phyloP scores from a whole-genome alignment of 345 rosid genomes.

The Brassica carinata region DNA sequence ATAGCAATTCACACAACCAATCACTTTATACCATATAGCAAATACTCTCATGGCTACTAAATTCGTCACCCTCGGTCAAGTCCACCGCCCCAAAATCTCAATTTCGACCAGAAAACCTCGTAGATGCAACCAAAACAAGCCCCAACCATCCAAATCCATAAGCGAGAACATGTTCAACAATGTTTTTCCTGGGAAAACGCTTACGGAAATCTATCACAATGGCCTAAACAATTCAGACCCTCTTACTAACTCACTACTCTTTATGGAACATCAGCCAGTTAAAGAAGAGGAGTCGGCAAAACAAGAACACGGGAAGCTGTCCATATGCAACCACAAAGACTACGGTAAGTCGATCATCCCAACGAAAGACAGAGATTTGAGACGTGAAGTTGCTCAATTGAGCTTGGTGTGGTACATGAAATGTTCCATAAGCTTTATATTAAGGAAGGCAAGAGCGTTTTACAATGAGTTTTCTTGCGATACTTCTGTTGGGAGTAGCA shows the following conservation, averaged over 20 bases:
- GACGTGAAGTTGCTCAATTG: conserved; percentile 32
- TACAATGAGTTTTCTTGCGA: conserved; percentile 49
- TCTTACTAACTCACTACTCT: conserved; percentile 11
- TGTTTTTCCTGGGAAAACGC: not conserved
- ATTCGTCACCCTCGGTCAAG: conserved; percentile 29
- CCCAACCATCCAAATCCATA: conserved; percentile 28
- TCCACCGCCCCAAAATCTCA: conserved; percentile 27
- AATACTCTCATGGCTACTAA: conserved; percentile 34
- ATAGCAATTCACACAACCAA: conserved; percentile 14
- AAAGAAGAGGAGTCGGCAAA: conserved; percentile 10
- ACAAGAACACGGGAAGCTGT: conserved; percentile 15
- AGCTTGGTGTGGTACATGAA: conserved; percentile 42
- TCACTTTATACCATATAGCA: not conserved
- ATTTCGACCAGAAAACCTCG: conserved; percentile 20
- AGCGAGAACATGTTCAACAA: conserved; percentile 28
- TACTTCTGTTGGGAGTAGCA: conserved; percentile 19
- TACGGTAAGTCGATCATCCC: not conserved
- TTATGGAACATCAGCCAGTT: not conserved
- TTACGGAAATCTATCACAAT: not conserved
- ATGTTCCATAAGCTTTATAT: conserved; percentile 45
- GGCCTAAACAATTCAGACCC: not conserved
- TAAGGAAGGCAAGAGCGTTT: conserved; percentile 52
- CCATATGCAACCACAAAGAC: not conserved
- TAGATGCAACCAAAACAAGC: conserved; percentile 11
- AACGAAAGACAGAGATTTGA: conserved; percentile 6